Evolutionary conservation across 2,329 filamentous ascomycete species (phyloP).

Genomic region (Camillea tinctor): DNA sequence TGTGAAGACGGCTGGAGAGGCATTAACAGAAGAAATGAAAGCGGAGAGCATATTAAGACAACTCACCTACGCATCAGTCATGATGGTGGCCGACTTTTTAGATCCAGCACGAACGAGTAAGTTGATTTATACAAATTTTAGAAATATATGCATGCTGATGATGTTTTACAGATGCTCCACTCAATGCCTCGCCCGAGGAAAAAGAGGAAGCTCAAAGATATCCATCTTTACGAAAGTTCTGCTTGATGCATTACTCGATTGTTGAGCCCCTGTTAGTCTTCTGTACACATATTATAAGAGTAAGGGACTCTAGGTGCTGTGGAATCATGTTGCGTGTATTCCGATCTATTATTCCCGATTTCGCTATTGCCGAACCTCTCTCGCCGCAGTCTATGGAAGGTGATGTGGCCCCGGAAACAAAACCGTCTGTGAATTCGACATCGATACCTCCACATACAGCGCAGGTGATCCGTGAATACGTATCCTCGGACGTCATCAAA

Average conservation of each 20-base stretch:
- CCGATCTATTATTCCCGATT: constrained; percentile 79
- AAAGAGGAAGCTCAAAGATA: constrained; percentile 36
- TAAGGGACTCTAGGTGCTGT: constrained; percentile 87
- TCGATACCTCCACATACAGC: constrained; percentile 55
- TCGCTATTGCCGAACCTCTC: constrained; percentile 39
- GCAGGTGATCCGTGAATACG: constrained; percentile 79
- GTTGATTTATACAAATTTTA: constrained; percentile 28
- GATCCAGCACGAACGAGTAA: constrained; percentile 69
- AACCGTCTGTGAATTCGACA: constrained; percentile 35
- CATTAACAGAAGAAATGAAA: constrained; percentile 95
- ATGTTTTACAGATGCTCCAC: constrained; percentile 10
- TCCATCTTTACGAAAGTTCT: constrained; percentile 74
- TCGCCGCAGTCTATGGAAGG: constrained; percentile 4
- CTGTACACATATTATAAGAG: constrained; percentile 83
- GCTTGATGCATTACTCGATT: constrained; percentile 72
- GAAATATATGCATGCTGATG: constrained; percentile 3
- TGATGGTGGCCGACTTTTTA: constrained; percentile 86
- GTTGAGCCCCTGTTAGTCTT: constrained; percentile 89
- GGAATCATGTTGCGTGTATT: constrained; percentile 84
- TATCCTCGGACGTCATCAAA: constrained; percentile 83
- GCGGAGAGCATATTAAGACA: constrained; percentile 92
- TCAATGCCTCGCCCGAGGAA: constrained; percentile 24
- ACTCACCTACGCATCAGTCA: constrained; percentile 86
- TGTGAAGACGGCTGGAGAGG: constrained; percentile 67
- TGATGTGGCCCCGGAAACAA: constrained; percentile 6